These are phyloP conservation scores for Alisma plantagoaquatica DNA, from an alignment of 106 monocot species.

Conservation along the genomic window DNA sequence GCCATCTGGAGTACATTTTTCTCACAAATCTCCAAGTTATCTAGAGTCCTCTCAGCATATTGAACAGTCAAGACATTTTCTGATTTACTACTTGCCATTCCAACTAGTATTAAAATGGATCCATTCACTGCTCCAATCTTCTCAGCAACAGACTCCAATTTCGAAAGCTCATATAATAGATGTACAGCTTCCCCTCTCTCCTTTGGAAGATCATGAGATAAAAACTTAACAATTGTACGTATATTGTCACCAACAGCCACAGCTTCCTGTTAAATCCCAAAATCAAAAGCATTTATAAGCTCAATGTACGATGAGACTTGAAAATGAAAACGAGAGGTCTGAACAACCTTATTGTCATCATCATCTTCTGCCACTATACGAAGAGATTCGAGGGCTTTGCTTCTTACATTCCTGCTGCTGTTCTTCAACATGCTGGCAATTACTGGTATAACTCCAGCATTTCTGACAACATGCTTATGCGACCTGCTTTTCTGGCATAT, in stretches of 20 bases:
- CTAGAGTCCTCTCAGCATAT: conserved; percentile 56
- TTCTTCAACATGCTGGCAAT: too few relatives aligned
- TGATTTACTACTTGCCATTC: conserved; percentile 68
- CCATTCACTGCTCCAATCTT: conserved; percentile 72
- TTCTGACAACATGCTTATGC: too few relatives aligned
- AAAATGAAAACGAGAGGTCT: too few relatives aligned
- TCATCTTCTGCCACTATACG: too few relatives aligned
- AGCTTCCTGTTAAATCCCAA: too few relatives aligned
- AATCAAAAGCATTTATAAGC: too few relatives aligned
- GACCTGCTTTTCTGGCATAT: too few relatives aligned
- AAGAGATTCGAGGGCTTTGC: too few relatives aligned
- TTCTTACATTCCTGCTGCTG: too few relatives aligned
- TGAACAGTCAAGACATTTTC: conserved; percentile 48
- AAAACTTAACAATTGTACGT: conserved; percentile 69
- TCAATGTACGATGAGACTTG: too few relatives aligned
- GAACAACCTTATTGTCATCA: too few relatives aligned
- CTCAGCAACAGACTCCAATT: conserved; percentile 48
- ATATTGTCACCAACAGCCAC: conserved; percentile 44
- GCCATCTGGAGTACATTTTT: conserved; percentile 84
- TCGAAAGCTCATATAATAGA: conserved; percentile 70
- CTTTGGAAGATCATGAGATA: conserved; percentile 45
- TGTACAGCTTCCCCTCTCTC: conserved; percentile 69
- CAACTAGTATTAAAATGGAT: conserved; percentile 68
- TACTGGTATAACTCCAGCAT: too few relatives aligned
- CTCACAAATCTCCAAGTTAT: conserved; percentile 66